phyloP scores from a whole-genome alignment of 2,329 filamentous ascomycete genomes.

The Gyromitra esculenta region DNA sequence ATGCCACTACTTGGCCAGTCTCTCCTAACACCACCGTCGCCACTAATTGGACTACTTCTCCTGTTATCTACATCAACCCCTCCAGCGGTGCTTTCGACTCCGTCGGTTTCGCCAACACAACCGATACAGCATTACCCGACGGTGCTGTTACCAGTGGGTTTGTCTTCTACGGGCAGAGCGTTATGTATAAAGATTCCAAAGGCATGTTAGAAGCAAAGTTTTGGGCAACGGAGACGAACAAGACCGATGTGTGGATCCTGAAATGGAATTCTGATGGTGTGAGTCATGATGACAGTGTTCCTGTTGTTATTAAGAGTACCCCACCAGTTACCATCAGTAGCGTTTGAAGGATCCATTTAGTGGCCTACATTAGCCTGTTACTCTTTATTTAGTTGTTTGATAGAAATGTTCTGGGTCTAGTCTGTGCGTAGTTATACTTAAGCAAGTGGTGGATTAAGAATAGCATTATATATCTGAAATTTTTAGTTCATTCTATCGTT shows the following conservation, averaged over 20 bases:
- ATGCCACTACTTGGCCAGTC: conserved; percentile 55
- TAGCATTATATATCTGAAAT: not conserved
- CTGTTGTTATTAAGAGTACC: conserved; percentile 56
- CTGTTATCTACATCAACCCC: conserved; percentile 57
- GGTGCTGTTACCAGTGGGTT: conserved; percentile 58
- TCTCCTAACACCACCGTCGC: conserved; percentile 57
- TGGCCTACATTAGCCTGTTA: not conserved
- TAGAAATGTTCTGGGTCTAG: not conserved
- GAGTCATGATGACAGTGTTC: conserved; percentile 27
- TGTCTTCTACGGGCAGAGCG: conserved; percentile 58
- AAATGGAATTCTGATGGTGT: conserved; percentile 55
- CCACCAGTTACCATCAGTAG: conserved; percentile 41
- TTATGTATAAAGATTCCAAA: conserved; percentile 58
- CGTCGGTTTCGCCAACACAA: conserved; percentile 58
- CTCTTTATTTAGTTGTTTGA: not conserved
- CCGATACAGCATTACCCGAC: conserved; percentile 45
- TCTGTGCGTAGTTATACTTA: not conserved
- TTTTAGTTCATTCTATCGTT: not conserved
- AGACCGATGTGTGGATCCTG: conserved; percentile 54
- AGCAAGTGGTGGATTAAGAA: not conserved
- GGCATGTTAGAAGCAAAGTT: conserved; percentile 57
- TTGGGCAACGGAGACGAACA: conserved; percentile 54
- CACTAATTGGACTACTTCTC: conserved; percentile 54
- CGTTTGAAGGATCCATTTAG: not conserved
- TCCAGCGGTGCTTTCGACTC: conserved; percentile 52